Conservation (phyloP, 2,329 filamentous ascomycete genomes). For the Penicillium verrucosum region DNA sequence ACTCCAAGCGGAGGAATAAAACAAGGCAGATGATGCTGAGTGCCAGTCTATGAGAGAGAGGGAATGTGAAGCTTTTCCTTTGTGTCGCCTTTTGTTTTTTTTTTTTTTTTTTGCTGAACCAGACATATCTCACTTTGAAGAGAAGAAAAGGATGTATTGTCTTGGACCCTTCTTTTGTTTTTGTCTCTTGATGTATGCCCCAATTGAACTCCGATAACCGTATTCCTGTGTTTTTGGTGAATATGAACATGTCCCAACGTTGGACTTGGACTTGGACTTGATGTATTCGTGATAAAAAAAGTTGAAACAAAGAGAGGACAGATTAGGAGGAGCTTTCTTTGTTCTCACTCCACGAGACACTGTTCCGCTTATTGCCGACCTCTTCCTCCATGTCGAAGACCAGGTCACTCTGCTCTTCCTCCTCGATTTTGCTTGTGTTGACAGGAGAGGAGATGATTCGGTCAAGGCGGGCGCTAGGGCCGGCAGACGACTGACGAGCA, state of each 20-base stretch:
- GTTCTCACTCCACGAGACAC: constrained; percentile 33
- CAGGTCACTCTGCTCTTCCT: constrained; percentile 45
- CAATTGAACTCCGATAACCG: constrained; percentile 20
- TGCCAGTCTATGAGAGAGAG: constrained; percentile 22
- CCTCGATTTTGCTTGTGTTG: constrained; percentile 47
- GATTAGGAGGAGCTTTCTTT: constrained; percentile 32
- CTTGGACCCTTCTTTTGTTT: constrained; percentile 15
- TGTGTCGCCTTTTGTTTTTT: constrained; percentile 1
- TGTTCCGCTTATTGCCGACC: constrained; percentile 45
- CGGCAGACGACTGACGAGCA: constrained; percentile 36
- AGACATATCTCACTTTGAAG: constrained; percentile 1
- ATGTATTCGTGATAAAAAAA: constrained; percentile 20
- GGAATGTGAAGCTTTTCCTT: neutral
- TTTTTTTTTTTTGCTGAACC: neutral
- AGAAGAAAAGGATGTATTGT: constrained; percentile 2
- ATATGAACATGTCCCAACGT: constrained; percentile 1
- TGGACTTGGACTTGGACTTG: constrained; percentile 6
- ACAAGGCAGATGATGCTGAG: constrained; percentile 5
- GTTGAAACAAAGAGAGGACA: constrained; percentile 8
- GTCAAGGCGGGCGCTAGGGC: constrained; percentile 38
- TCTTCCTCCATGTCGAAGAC: constrained; percentile 53
- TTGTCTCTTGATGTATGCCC: constrained; percentile 19
- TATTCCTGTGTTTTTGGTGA: constrained; percentile 15
- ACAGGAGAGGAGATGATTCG: constrained; percentile 47
- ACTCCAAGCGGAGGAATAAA: constrained; percentile 7